Conservation (phyloP, 2,329 filamentous ascomycete genomes). For the Hymenoscyphus occultus region DNA sequence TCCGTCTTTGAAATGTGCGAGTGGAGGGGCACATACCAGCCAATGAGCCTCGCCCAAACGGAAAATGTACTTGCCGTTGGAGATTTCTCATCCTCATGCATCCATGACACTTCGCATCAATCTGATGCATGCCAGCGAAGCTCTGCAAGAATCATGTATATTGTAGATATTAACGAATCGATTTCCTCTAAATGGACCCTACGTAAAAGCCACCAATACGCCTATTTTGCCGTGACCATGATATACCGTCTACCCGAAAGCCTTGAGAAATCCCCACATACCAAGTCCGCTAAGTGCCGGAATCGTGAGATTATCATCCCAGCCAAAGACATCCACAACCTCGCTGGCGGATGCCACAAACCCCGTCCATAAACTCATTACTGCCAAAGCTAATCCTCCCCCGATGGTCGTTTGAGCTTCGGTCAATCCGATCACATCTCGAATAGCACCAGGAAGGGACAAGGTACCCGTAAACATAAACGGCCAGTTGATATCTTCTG, state of each 20-base stretch:
- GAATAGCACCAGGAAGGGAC: slow-evolving; percentile 60
- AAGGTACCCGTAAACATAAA: slow-evolving; percentile 82
- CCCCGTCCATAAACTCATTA: slow-evolving; percentile 86
- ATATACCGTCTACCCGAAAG: slow-evolving; percentile 58
- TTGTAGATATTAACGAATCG: slow-evolving; percentile 18
- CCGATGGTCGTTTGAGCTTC: slow-evolving; percentile 58
- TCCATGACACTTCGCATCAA: slow-evolving; percentile 11
- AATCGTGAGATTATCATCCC: slow-evolving; percentile 98
- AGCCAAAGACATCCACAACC: slow-evolving; percentile 84
- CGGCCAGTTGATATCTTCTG: slow-evolving; percentile 63
- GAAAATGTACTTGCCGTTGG: slow-evolving; percentile 15
- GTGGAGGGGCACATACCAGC: neutral
- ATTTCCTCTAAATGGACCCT: slow-evolving; percentile 17
- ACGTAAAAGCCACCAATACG: slow-evolving; percentile 22
- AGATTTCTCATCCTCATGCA: neutral
- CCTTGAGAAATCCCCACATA: slow-evolving; percentile 85
- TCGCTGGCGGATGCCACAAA: slow-evolving; percentile 85
- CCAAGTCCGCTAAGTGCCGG: slow-evolving; percentile 85
- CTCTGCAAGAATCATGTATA: slow-evolving; percentile 16
- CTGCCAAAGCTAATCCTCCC: slow-evolving; percentile 69
- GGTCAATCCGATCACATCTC: slow-evolving; percentile 59
- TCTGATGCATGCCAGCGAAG: slow-evolving; percentile 28
- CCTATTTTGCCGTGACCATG: slow-evolving; percentile 15
- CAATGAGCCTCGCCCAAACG: neutral
- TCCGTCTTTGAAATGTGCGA: neutral